phyloP scores from a whole-genome alignment of 2,329 filamentous ascomycete genomes.

The Pyrenophora teres region DNA sequence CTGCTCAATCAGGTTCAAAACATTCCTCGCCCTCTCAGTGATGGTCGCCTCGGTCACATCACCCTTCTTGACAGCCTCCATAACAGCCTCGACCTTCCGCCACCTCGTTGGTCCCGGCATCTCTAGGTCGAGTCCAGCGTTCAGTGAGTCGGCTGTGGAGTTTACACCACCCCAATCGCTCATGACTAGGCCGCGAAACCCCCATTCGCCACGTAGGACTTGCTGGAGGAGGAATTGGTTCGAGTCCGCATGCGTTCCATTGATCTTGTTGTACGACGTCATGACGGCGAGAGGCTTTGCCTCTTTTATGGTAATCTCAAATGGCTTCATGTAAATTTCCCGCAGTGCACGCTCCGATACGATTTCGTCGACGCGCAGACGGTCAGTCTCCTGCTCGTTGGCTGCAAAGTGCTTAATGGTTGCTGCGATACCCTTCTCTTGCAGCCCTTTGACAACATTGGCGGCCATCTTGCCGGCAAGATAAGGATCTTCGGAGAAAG shows the following conservation, averaged over 20 bases:
- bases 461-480: constrained; percentile 71
- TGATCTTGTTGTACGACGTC: constrained; percentile 76
- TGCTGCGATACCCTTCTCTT: constrained; percentile 68
- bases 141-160: constrained; percentile 41
- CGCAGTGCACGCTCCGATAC: constrained; percentile 62
- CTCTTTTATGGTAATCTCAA: constrained; percentile 74
- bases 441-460: constrained; percentile 63
- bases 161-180: constrained; percentile 64
- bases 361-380: constrained; percentile 56
- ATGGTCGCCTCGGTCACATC: constrained; percentile 56
- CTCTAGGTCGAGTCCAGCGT: constrained; percentile 46
- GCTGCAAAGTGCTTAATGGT: constrained; percentile 77
- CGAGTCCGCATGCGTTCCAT: constrained; percentile 70
- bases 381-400: constrained; percentile 73
- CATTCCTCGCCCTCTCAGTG: constrained; percentile 36
- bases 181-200: constrained; percentile 69
- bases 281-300: constrained; percentile 70
- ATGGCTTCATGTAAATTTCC: constrained; percentile 61
- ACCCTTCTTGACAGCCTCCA: constrained; percentile 43
- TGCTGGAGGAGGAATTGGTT: constrained; percentile 67
- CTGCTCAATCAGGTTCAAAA: constrained; percentile 69
- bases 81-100: constrained; percentile 68
- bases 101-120: constrained; percentile 63
- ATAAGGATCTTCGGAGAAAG: constrained; percentile 70
- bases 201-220: constrained; percentile 74